Conservation (phyloP, 2,329 filamentous ascomycete genomes). For the Trichoderma afroharzianum region DNA sequence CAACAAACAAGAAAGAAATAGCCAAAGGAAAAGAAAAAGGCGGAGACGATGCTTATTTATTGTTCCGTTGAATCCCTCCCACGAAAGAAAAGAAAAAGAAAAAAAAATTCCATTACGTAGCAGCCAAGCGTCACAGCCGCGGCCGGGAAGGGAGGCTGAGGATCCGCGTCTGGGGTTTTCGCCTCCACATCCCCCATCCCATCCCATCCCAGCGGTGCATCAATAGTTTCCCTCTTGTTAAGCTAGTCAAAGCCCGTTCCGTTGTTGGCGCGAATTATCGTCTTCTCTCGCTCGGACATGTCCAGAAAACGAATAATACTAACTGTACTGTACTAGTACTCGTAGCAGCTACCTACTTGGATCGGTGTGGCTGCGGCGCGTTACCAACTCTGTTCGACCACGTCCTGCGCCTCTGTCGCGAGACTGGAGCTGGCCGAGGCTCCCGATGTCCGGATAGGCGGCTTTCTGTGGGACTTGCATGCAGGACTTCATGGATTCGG, state of each 20-base stretch:
- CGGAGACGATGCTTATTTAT: not conserved
- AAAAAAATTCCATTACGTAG: conserved; percentile 10
- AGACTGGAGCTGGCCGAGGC: not conserved
- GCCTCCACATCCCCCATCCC: not conserved
- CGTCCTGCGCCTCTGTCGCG: conserved; percentile 9
- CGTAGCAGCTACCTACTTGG: not conserved
- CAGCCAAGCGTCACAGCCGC: conserved; percentile 6
- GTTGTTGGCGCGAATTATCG: not conserved
- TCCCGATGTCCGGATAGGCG: not conserved
- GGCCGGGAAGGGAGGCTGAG: conserved; percentile 3
- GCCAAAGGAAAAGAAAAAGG: not conserved
- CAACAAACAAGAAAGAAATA: not conserved
- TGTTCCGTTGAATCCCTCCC: not conserved
- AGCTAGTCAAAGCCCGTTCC: not conserved
- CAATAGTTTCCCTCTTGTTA: not conserved
- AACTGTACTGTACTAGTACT: too few relatives aligned
- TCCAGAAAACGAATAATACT: not conserved
- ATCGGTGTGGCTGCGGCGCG: conserved; percentile 12
- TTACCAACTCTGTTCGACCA: not conserved
- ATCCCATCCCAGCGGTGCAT: not conserved
- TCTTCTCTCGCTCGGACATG: not conserved
- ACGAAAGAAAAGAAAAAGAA: not conserved
- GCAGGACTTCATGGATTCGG: not conserved
- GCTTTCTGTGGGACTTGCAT: not conserved
- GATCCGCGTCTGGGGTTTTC: conserved; percentile 9